Percentiles rank a stretch among this genome's conserved stretches.
Conservation (phyloP, 2,329 filamentous ascomycete genomes). For the Pseudogymnoascus sp. region DNA sequence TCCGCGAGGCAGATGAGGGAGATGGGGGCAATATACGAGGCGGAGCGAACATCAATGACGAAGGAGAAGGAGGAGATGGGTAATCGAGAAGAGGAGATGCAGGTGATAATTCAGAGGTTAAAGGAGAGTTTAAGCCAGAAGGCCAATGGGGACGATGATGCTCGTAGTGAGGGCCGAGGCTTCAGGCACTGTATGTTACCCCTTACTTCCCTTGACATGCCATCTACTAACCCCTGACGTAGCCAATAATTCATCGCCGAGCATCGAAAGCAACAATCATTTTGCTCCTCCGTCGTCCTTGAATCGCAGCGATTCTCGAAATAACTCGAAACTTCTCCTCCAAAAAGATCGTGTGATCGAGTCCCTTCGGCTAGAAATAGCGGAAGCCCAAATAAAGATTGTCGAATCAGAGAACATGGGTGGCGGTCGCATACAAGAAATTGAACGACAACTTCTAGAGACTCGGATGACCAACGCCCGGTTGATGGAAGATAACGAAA, state of each 20-base stretch:
- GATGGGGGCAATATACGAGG: slow-evolving; percentile 87
- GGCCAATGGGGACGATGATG: slow-evolving; percentile 44
- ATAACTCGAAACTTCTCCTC: slow-evolving; percentile 80
- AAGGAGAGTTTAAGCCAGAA: slow-evolving; percentile 84
- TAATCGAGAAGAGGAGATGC: slow-evolving; percentile 82
- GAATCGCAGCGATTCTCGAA: slow-evolving; percentile 81
- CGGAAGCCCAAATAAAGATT: slow-evolving; percentile 91
- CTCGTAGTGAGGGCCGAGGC: slow-evolving; percentile 45
- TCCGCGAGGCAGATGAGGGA: slow-evolving; percentile 77
- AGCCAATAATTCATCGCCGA: slow-evolving; percentile 54
- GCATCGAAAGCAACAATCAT: slow-evolving; percentile 60
- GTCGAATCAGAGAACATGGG: slow-evolving; percentile 91
- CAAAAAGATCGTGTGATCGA: slow-evolving; percentile 98
- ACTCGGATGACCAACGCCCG: slow-evolving; percentile 92
- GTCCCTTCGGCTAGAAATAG: slow-evolving; percentile 81
- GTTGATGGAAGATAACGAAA: slow-evolving; percentile 97
- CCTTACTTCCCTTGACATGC: background rate
- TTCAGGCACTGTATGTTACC: slow-evolving; percentile 50
- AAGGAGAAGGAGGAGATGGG: slow-evolving; percentile 88
- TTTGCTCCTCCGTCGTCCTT: slow-evolving; percentile 83
- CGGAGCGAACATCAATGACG: slow-evolving; percentile 77
- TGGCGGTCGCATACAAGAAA: slow-evolving; percentile 76
- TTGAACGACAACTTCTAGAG: slow-evolving; percentile 87
- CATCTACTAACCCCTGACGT: slow-evolving; percentile 18
- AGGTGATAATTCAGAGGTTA: slow-evolving; percentile 79